Conservation (phyloP, 768 basidiomycete genomes). For the Rhizopogon roseolus region DNA sequence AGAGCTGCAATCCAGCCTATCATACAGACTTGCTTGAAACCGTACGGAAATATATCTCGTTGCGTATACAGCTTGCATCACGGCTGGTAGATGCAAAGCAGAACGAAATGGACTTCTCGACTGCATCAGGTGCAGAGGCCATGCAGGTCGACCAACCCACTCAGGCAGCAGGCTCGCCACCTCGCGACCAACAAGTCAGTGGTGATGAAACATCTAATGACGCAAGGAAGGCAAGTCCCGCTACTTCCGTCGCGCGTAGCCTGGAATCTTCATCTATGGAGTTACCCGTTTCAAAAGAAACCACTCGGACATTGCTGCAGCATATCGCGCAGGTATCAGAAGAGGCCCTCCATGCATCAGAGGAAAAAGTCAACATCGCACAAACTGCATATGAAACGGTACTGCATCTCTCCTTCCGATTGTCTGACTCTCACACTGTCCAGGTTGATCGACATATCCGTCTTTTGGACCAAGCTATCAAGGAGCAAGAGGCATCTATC, state of each 20-base stretch:
- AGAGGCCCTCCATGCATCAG: conserved; percentile 55
- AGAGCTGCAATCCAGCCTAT: conserved; percentile 28
- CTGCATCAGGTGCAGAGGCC: not conserved
- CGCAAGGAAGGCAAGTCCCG: not conserved
- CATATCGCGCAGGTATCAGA: conserved; percentile 57
- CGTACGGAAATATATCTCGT: conserved; percentile 42
- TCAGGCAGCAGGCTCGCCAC: conserved; percentile 3
- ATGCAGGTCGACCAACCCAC: not conserved
- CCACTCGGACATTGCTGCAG: conserved; percentile 48
- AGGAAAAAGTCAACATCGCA: conserved; percentile 77
- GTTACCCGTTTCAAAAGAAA: conserved; percentile 16
- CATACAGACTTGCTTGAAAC: conserved; percentile 36
- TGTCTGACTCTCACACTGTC: not conserved
- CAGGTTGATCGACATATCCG: conserved; percentile 80
- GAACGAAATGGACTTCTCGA: not conserved
- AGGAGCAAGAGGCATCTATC: conserved; percentile 53
- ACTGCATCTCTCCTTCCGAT: conserved; percentile 1
- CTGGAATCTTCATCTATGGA: not conserved
- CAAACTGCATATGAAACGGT: conserved; percentile 69
- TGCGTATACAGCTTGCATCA: conserved; percentile 25
- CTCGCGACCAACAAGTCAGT: not conserved
- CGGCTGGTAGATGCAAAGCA: not conserved
- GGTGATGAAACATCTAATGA: not conserved
- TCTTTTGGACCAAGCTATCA: conserved; percentile 70
- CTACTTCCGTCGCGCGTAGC: not conserved